Base-by-base conservation (phyloP, 331 rosid species). In the Pyrus hybrid region DNA sequence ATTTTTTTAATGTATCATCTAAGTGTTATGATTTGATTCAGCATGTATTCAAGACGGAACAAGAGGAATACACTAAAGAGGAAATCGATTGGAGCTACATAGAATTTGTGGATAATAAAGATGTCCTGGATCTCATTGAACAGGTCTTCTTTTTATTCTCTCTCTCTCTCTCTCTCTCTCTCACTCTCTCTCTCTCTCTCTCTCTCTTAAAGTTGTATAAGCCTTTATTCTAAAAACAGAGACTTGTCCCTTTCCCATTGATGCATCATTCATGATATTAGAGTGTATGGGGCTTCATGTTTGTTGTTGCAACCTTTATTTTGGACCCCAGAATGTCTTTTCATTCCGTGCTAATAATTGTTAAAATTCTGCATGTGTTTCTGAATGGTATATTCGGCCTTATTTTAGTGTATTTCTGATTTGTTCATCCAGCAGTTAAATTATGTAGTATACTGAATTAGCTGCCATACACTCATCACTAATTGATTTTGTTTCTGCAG, bases 21-120 rank as follows among this genome's bases (percentile, higher is more conserved):
- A 70, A 83, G 66, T 71, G 69, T 56, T 56, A 61, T 86, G 33
- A 67, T 86, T 75, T 80, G 74, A 67, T 85, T 82, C 96, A 93
- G 92, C 96, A 93, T 70, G 98, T 93, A 67, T 93, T 93, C 94
- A 93, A 91, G 92, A 71, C 87, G 89, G 93, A 91, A 83, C 97
- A 93, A 88, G 98, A 91, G 81, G 90, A 86, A 82, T 93, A 91
- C 81, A 87, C 87, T 56, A 85, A 83, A 79, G 93, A 93, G 81
- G 90, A 78, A 82, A 93, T 93, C 74, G 83, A 91, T 53, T 93
- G 97, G 98, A 91, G 96, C 87, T 91, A 93, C 91, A 83, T 93
- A 78, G 93, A 85, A 68, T 93, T 87, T 86, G 84, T 91, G 37
- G 98, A 91, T 83, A 93, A 93, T 83, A 96, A 89, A 81, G 97